Conservation (phyloP, 257 asterid species). For the Solanum ahanhuiri region DNA sequence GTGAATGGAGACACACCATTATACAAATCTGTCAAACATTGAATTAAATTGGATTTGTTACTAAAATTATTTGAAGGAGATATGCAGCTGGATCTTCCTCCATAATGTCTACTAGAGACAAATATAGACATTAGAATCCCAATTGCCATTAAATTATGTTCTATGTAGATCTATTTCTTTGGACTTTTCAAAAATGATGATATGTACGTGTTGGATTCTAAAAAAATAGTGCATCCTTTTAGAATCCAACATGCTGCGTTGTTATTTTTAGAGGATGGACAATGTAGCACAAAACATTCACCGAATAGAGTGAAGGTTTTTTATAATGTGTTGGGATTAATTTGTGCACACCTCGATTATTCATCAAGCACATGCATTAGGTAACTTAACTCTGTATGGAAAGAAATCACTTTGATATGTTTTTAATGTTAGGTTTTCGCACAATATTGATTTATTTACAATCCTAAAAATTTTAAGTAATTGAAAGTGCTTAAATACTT, state of each 20-base stretch:
- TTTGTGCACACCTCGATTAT: neutral
- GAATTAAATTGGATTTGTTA: neutral
- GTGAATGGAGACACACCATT: neutral
- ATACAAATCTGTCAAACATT: neutral
- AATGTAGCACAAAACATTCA: neutral
- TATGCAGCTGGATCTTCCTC: neutral
- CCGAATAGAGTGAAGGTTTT: neutral
- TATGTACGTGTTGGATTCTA: neutral
- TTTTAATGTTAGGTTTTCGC: neutral
- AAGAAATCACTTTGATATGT: neutral
- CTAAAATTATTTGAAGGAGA: neutral
- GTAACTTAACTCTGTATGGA: neutral
- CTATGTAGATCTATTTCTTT: neutral
- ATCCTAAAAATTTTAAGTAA: neutral
- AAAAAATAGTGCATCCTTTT: neutral
- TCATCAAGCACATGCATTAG: neutral
- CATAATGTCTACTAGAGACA: neutral
- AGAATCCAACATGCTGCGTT: neutral
- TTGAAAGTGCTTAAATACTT: neutral
- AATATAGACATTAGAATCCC: neutral
- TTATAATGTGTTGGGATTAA: neutral
- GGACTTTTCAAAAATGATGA: neutral
- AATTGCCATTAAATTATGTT: neutral
- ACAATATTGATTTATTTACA: neutral
- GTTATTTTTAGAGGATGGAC: neutral